A percentile compares a stretch with the other conserved stretches of the same genome.
phyloP scores from a whole-genome alignment of 2,329 filamentous ascomycete species.

The Madurella mycetomatis region DNA sequence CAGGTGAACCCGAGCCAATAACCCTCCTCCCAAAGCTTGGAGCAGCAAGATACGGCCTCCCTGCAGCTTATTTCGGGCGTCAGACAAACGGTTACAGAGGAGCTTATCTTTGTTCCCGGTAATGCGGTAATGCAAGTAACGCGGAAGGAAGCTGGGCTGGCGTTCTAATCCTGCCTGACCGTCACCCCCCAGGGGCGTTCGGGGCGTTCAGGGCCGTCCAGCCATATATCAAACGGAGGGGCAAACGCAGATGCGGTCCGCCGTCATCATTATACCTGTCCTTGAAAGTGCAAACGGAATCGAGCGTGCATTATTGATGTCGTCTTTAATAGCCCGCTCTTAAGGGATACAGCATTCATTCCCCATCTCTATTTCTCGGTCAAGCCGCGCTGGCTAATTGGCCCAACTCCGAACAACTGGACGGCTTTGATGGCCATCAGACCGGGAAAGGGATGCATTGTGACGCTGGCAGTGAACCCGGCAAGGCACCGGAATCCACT shows the following conservation, averaged over 20 bases:
- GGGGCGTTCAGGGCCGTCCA: too few species aligned
- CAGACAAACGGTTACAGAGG: not conserved
- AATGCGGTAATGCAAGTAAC: not conserved
- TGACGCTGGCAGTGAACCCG: not conserved
- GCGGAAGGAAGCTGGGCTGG: not conserved
- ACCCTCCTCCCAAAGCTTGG: too few species aligned
- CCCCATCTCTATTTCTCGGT: not conserved
- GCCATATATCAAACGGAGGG: too few species aligned
- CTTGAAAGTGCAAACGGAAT: not conserved
- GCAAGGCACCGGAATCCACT: not conserved
- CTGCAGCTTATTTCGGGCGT: not conserved
- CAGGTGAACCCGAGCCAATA: not conserved
- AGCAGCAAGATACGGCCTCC: not conserved
- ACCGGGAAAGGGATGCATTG: not conserved
- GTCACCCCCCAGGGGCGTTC: too few species aligned
- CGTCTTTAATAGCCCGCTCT: not conserved
- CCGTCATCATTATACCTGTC: too few species aligned
- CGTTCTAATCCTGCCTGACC: not conserved
- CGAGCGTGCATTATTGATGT: not conserved
- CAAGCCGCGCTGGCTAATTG: not conserved
- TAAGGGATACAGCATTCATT: not conserved
- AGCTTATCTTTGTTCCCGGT: not conserved
- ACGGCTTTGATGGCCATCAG: not conserved
- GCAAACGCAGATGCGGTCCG: too few species aligned
- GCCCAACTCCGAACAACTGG: not conserved